Conservation (phyloP, 768 basidiomycete species). For the Phylloporus rhodoxanthus region DNA sequence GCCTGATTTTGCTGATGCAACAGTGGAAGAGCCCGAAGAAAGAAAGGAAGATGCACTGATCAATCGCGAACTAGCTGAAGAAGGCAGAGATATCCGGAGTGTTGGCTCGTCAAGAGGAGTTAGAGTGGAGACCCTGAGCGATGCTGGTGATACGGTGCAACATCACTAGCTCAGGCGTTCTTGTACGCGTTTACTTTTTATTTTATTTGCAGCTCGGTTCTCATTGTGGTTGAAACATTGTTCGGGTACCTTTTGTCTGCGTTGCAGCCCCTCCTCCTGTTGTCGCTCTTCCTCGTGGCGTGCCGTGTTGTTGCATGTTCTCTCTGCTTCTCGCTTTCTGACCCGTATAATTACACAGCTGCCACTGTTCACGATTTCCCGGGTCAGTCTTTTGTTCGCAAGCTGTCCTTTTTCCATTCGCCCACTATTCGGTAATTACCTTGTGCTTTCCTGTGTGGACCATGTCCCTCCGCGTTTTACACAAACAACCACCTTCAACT, state of each 20-base stretch:
- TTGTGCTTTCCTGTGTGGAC: conserved; percentile 22
- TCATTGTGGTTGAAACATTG: conserved; percentile 29
- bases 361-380: conserved; percentile 22
- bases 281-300: conserved; percentile 26
- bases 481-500: conserved; percentile 13
- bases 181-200: conserved; percentile 32
- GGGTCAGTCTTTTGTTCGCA: conserved; percentile 21
- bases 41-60: conserved; percentile 39
- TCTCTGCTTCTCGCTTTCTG: conserved; percentile 30
- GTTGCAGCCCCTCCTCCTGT: conserved; percentile 22
- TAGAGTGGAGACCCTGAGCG: conserved; percentile 64
- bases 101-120: conserved; percentile 77
- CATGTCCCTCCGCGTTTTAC: conserved; percentile 12
- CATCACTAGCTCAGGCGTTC: conserved; percentile 38
- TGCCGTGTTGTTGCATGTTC: conserved; percentile 26
- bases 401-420: conserved; percentile 22
- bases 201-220: conserved; percentile 32
- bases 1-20: conserved; percentile 73
- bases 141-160: conserved; percentile 45
- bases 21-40: conserved; percentile 58
- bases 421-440: conserved; percentile 27
- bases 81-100: conserved; percentile 83
- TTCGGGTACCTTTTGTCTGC: conserved; percentile 34
- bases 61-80: conserved; percentile 76
- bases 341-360: conserved; percentile 26